Conservation (phyloP, 2,329 filamentous ascomycete genomes). For the Cladosporium sp. region DNA sequence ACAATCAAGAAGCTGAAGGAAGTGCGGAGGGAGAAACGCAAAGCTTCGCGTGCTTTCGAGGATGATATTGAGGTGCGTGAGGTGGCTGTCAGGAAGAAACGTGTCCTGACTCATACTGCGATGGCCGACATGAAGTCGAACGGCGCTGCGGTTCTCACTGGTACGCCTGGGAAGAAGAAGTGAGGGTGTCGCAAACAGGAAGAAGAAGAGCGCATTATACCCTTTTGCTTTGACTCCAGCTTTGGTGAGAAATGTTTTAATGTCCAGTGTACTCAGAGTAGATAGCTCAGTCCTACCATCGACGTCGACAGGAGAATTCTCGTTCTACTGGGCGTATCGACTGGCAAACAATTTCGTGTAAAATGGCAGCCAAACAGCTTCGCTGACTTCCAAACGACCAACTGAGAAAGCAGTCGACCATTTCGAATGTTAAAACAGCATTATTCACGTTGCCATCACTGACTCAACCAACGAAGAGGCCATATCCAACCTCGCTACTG, state of each 20-base stretch:
- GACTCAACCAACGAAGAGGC: too few relatives aligned
- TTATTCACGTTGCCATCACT: too few relatives aligned
- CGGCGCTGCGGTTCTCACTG: constrained; percentile 50
- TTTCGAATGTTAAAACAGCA: too few relatives aligned
- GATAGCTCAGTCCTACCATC: background rate
- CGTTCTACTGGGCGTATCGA: too few relatives aligned
- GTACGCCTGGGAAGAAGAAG: constrained; percentile 36
- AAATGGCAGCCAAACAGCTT: too few relatives aligned
- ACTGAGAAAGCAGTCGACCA: too few relatives aligned
- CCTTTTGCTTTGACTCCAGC: constrained; percentile 4
- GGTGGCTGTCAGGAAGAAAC: constrained; percentile 47
- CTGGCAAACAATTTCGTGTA: too few relatives aligned
- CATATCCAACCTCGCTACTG: too few relatives aligned
- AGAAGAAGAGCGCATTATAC: background rate
- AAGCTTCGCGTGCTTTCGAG: constrained; percentile 52
- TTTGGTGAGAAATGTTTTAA: background rate
- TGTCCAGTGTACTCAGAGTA: background rate
- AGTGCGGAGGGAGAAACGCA: constrained; percentile 51
- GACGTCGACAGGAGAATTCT: background rate
- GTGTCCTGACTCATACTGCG: constrained; percentile 38
- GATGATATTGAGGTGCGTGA: constrained; percentile 52
- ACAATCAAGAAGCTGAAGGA: constrained; percentile 50
- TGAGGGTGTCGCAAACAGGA: background rate
- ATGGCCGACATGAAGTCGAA: constrained; percentile 47
- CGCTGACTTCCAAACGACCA: too few relatives aligned